phyloP scores from a whole-genome alignment of 2,329 filamentous ascomycete species.

The Chaetomiaceae sp. region DNA sequence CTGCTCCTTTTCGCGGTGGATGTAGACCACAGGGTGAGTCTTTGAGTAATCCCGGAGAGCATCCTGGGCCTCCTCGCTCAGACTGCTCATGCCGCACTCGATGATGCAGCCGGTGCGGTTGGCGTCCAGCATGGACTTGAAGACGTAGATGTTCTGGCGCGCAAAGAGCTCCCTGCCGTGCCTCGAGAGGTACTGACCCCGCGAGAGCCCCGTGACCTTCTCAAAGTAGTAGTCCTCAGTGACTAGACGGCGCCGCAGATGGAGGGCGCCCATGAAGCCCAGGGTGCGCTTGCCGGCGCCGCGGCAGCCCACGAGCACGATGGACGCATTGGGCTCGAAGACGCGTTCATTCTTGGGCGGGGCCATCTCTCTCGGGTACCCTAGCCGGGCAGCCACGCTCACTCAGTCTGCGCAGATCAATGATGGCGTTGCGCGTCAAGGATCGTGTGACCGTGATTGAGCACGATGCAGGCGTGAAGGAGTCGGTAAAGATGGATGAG shows the following conservation, averaged over 20 bases:
- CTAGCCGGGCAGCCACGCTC: background rate
- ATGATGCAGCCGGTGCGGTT: slow-evolving; percentile 62
- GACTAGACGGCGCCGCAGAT: slow-evolving; percentile 61
- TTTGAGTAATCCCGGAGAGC: slow-evolving; percentile 56
- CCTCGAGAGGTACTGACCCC: slow-evolving; percentile 55
- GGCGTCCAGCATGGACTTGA: slow-evolving; percentile 55
- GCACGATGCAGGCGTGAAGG: too few species aligned
- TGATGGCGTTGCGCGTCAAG: too few species aligned
- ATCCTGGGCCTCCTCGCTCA: slow-evolving; percentile 56
- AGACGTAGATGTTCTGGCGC: slow-evolving; percentile 55
- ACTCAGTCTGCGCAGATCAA: background rate
- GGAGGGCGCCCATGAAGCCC: slow-evolving; percentile 66
- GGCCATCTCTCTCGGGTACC: slow-evolving; percentile 17
- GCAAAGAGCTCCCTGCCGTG: slow-evolving; percentile 61
- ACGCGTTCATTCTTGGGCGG: slow-evolving; percentile 36
- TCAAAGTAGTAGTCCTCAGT: slow-evolving; percentile 66
- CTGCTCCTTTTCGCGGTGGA: slow-evolving; percentile 61
- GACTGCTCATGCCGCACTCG: slow-evolving; percentile 61
- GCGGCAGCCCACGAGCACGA: slow-evolving; percentile 66
- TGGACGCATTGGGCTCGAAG: slow-evolving; percentile 59
- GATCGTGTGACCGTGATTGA: too few species aligned
- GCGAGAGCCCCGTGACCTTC: slow-evolving; percentile 57
- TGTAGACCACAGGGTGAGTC: slow-evolving; percentile 65
- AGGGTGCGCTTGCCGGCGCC: slow-evolving; percentile 69
- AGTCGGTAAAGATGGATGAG: background rate